A percentile compares a stretch with the other conserved stretches of the same genome.
Evolutionary conservation across 768 basidiomycete species (phyloP).

Genomic region (Naematelia encephala): DNA sequence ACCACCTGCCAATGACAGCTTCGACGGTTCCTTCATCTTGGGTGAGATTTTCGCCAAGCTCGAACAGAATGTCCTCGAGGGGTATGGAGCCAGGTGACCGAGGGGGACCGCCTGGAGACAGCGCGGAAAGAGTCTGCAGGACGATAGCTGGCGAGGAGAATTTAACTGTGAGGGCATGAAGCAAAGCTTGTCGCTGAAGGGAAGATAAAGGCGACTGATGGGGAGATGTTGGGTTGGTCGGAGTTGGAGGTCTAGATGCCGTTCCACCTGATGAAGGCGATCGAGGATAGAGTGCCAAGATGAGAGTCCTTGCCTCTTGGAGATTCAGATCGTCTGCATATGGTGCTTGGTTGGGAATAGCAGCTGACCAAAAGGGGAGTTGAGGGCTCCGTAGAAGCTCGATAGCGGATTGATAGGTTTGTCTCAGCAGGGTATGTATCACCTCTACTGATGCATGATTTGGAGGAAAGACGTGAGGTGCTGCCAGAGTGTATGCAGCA

Average conservation of each 20-base stretch:
- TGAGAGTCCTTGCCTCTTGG: slow-evolving; percentile 45
- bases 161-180: slow-evolving; percentile 37
- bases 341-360: slow-evolving; percentile 23
- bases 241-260: slow-evolving; percentile 26
- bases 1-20: slow-evolving; percentile 46
- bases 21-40: slow-evolving; percentile 48
- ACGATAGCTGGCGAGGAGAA: slow-evolving; percentile 49
- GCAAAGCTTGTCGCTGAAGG: slow-evolving; percentile 31
- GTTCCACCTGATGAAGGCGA: slow-evolving; percentile 27
- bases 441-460: slow-evolving; percentile 25
- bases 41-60: slow-evolving; percentile 48
- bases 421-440: slow-evolving; percentile 28
- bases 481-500: slow-evolving; percentile 39
- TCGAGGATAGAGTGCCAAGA: slow-evolving; percentile 44
- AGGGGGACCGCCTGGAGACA: slow-evolving; percentile 47
- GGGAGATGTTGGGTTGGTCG: slow-evolving; percentile 44
- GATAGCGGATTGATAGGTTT: slow-evolving; percentile 36
- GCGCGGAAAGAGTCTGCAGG: slow-evolving; percentile 44
- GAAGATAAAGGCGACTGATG: slow-evolving; percentile 39
- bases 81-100: slow-evolving; percentile 35
- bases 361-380: slow-evolving; percentile 37
- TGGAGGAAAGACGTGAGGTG: slow-evolving; percentile 35
- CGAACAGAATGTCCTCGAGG: slow-evolving; percentile 48
- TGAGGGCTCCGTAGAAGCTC: slow-evolving; percentile 33
- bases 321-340: slow-evolving; percentile 39